Base-by-base conservation (phyloP, 257 asterid species). In the Gentiana macrophylla region DNA sequence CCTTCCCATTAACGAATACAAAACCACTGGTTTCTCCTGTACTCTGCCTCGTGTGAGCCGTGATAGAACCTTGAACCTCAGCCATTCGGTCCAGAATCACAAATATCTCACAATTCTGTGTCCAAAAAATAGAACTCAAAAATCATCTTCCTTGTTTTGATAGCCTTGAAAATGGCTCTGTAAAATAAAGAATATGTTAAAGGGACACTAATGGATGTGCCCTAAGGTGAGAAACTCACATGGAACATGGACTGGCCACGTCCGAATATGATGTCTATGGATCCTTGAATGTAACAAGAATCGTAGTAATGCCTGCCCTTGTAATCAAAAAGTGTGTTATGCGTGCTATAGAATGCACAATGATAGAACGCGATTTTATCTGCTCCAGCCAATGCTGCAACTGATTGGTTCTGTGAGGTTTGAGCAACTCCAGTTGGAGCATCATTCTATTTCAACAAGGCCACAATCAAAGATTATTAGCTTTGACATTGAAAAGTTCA, bases 241-340 rank as follows among this genome's bases (percentile, higher is more conserved):
- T 83, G 78, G 50, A 79, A 85, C 37, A 83, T 52, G 37, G 97
- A 77, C 57, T 75, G 85, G 7, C 82, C 97, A 5, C 70, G 84
- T 9, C 95, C 97, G 50, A 79, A 89, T 4, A 89, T 78, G 79
- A 86, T 58, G 52, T 89, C 97, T 1, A 80, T 37, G 11, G 95
- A 80, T 57, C 97, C 97, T 48, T 86, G 94, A 41, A 89, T 66
- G 70, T 86, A 86, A 63, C 95, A 85, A 24, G 49, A 70, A 4
- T 80, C 82, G 24, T 85, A 89, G 72, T 85, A 89, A 47, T 89
- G 97, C 52, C 81, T 70, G 65, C 97, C 97, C 68, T 69, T 79
- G 3, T 64, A 66, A 72, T 89, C 97, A 55, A 68, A 80, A 60
- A 89, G 86, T 2, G 97, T 85, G 70, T 85, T 86, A 49, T 77